Percentiles rank a stretch among this genome's conserved stretches.
phyloP scores from a whole-genome alignment of 2,329 filamentous ascomycete genomes.

The Sclerotinia borealis region DNA sequence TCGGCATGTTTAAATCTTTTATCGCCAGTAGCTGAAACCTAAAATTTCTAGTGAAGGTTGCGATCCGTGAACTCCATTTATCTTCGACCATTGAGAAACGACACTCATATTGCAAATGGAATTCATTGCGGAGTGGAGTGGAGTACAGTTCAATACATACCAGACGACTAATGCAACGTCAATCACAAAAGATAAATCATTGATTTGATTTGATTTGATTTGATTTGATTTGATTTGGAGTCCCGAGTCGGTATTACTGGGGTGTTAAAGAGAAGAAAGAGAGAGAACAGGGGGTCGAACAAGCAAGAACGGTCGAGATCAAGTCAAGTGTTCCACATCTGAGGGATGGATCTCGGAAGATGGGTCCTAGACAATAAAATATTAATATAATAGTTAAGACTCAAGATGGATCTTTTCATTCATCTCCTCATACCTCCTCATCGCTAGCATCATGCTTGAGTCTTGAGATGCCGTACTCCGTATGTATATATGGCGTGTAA shows the following conservation, averaged over 20 bases:
- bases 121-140: neutral
- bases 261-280: neutral
- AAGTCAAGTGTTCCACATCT: neutral
- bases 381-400: neutral
- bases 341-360: neutral
- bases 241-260: constrained; percentile 3
- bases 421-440: neutral
- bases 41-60: neutral
- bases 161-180: constrained; percentile 2
- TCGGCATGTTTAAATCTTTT: neutral
- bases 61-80: neutral
- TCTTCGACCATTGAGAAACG: neutral
- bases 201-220: neutral
- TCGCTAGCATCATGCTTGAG: neutral
- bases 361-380: neutral
- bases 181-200: constrained; percentile 1
- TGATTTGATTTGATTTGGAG: neutral
- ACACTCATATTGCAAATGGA: neutral
- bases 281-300: neutral
- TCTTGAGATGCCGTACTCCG: neutral
- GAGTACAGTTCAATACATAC: neutral
- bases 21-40: constrained; percentile 4
- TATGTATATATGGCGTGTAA: neutral
- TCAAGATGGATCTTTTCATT: too few species aligned
- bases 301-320: neutral